These are phyloP conservation scores for Macrocystidia cucumis DNA, from an alignment of 1,284 basidiomycete genomes.

Conservation along the genomic window DNA sequence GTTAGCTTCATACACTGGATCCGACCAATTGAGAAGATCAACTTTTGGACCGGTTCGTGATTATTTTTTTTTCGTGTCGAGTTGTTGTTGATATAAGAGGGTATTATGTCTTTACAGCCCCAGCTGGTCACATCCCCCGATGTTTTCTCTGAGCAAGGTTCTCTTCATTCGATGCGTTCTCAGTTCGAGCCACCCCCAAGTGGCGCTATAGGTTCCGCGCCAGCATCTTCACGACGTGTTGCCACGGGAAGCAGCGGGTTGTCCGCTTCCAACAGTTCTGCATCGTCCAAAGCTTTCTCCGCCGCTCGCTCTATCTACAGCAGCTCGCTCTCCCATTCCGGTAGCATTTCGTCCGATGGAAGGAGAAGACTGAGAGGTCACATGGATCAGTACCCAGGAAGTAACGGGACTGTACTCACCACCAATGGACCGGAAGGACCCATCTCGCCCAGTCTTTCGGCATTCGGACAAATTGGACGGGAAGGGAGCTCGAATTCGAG, in stretches of 20 bases:
- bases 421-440: conserved; percentile 15
- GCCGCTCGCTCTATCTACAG: conserved; percentile 19
- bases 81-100: conserved; percentile 6
- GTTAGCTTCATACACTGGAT: conserved; percentile 25
- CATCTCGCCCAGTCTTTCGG: conserved; percentile 27
- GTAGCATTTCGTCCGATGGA: conserved; percentile 45
- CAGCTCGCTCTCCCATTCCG: conserved; percentile 28
- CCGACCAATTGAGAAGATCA: conserved; percentile 32
- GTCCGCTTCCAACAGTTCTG: background rate
- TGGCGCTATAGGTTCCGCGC: conserved; percentile 43
- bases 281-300: background rate
- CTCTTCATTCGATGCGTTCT: conserved; percentile 52
- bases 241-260: too few relatives aligned
- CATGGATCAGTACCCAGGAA: too few relatives aligned
- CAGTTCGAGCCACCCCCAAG: conserved; percentile 36
- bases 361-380: conserved; percentile 23
- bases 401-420: conserved; percentile 21
- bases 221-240: conserved; percentile 44
- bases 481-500: too few relatives aligned
- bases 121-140: conserved; percentile 31
- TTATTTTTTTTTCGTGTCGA: conserved; percentile 1
- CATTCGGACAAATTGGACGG: conserved; percentile 28
- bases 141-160: conserved; percentile 46
- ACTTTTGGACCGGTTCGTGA: conserved; percentile 49
- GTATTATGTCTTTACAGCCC: conserved; percentile 18